These are phyloP conservation scores for Vitis hybrid DNA, from an alignment of 177 flowering plant species.

Conservation along the genomic window DNA sequence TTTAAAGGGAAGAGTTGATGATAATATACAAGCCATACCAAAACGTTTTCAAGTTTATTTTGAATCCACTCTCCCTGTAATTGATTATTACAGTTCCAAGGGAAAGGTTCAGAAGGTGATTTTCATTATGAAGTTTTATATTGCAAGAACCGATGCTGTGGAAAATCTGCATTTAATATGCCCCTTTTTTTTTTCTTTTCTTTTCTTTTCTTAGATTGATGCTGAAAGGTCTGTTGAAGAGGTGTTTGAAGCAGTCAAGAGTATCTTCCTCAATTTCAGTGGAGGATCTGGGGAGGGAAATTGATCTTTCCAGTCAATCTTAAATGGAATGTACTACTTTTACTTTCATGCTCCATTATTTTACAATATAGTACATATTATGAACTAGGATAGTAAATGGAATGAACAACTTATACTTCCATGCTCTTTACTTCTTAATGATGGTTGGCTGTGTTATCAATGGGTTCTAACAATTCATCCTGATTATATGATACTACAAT, in stretches of 20 bases:
- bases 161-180: not conserved
- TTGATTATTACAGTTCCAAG: constrained; percentile 48
- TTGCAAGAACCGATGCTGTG: not conserved
- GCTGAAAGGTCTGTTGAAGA: constrained; percentile 52
- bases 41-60: constrained; percentile 61
- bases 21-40: constrained; percentile 64
- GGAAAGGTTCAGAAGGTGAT: constrained; percentile 66
- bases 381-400: no score
- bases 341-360: no score
- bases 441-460: no score
- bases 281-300: no score
- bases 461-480: no score
- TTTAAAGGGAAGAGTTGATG: constrained; percentile 70
- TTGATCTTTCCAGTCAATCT: no score
- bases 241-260: constrained; percentile 59
- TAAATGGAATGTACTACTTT: no score
- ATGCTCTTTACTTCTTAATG: no score
- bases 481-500: no score
- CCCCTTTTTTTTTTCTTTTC: not conserved
- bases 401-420: no score
- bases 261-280: constrained; percentile 19
- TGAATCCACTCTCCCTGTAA: constrained; percentile 64
- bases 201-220: constrained; percentile 44
- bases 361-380: no score
- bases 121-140: not conserved